phyloP scores from a whole-genome alignment of 257 asterid genomes.

The Craterostigma plantagineum region DNA sequence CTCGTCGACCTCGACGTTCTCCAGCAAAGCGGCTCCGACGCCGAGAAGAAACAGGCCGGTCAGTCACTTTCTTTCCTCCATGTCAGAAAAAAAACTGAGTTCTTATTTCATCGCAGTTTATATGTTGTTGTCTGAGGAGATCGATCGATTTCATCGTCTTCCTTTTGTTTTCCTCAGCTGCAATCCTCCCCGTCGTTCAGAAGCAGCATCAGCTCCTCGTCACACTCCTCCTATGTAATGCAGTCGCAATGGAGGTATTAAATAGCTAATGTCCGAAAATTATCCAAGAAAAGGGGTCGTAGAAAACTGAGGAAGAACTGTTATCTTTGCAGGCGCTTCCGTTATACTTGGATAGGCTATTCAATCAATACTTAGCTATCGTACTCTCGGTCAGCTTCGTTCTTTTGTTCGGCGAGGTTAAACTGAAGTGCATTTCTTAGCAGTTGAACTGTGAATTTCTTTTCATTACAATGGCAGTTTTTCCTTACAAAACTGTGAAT shows the following conservation, averaged over 20 bases:
- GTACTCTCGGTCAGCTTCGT: slow-evolving; percentile 91
- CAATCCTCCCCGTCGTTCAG: slow-evolving; percentile 82
- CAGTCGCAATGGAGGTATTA: slow-evolving; percentile 87
- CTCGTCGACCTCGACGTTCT: slow-evolving; percentile 93
- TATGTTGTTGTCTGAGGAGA: background rate
- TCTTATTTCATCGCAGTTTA: too few relatives aligned
- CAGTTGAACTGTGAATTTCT: background rate
- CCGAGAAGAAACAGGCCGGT: slow-evolving; percentile 68
- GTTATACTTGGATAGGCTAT: slow-evolving; percentile 72
- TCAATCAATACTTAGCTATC: slow-evolving; percentile 89
- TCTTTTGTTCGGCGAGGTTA: slow-evolving; percentile 82
- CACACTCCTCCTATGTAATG: slow-evolving; percentile 80
- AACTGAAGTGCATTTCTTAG: slow-evolving; percentile 4
- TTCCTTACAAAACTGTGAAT: too few relatives aligned
- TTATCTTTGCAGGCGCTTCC: slow-evolving; percentile 78
- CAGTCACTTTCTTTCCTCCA: background rate
- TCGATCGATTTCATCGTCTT: background rate
- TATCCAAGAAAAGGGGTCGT: background rate
- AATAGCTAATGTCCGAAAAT: background rate
- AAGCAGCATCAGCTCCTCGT: slow-evolving; percentile 99
- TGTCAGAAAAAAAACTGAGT: background rate
- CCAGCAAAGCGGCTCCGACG: slow-evolving; percentile 68
- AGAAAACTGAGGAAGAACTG: background rate
- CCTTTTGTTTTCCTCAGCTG: slow-evolving; percentile 28
- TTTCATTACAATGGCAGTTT: too few relatives aligned